Evolutionary conservation across 1,284 basidiomycete species (phyloP), one percentile per base, ranked within the genome.

Genomic region (Psilocybe mexicana): DNA sequence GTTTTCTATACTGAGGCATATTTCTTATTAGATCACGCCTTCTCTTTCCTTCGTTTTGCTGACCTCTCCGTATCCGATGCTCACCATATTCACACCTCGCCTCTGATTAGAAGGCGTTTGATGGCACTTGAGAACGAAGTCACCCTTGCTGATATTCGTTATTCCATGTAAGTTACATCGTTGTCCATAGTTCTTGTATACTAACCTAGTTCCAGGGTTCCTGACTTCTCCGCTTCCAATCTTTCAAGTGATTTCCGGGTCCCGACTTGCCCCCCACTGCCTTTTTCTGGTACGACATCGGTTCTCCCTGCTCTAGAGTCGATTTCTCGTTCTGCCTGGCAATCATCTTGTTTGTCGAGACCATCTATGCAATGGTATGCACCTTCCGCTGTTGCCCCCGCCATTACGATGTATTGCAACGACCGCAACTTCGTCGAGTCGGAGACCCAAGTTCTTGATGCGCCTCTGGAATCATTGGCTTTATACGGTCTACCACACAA

Each of bases 401-500:
- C 91, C 0, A 88, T 96, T 63, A 74, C 85, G 38, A 76, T 93
- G 52, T 81, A 87, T 64, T 92, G 89, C 67, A 84, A 85, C 43
- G 85, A 94, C 68, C 86, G 93, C 46, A 84, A 87, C 3, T 97
- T 93, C 75, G 72, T 92, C 45, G 91, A 96, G 69, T 78, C 79
- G 38, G 87, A 93, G 71, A 74, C 81, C 8, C 80, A 81, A 28
- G 61, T 86, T 14, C 64, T 84, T 12, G 88, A 90, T 28, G 86
- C 82, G 5, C 87, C 91, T 7, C 64, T 88, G 43, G 88, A 94
- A 70, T 84, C 88, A 2, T 73, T 91, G 26, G 87, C 88, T 3
- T 72, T 99, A 25, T 98, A 93, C 71, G 97, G 97, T n/a, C 72
- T 96, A 23, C 86, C 95, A 1, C 81, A 83, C 7, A 78, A 83